These are phyloP conservation scores for Hanseniaspora gamundiae DNA, from an alignment of 1,139 yeast genomes.

Conservation along the genomic window DNA sequence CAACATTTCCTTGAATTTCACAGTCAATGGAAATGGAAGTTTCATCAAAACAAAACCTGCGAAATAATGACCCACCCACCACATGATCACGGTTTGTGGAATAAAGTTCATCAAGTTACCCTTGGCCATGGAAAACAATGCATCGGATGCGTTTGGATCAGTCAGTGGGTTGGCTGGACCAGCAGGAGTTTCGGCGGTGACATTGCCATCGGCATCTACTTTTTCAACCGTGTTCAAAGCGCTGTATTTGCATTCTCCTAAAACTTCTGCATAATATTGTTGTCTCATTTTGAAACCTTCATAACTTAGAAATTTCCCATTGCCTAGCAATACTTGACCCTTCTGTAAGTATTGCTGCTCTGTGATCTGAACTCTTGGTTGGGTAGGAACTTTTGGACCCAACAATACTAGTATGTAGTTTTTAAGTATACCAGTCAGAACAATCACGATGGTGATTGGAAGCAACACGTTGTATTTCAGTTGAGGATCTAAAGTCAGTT, in stretches of 20 bases:
- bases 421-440: conserved; percentile 73
- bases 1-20: conserved; percentile 81
- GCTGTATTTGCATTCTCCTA: conserved; percentile 21
- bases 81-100: conserved; percentile 91
- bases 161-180: conserved; percentile 49
- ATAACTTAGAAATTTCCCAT: conserved; percentile 35
- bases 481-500: conserved; percentile 62
- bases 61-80: conserved; percentile 90
- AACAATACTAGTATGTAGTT: conserved; percentile 54
- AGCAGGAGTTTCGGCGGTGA: conserved; percentile 28
- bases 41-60: conserved; percentile 83
- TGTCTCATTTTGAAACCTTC: conserved; percentile 24
- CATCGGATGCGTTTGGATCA: conserved; percentile 63
- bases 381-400: conserved; percentile 45
- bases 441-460: conserved; percentile 86
- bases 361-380: conserved; percentile 39
- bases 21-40: conserved; percentile 73
- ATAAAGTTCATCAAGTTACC: conserved; percentile 72
- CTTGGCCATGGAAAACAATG: conserved; percentile 69
- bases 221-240: conserved; percentile 10
- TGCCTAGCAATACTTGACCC: conserved; percentile 42
- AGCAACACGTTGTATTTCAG: conserved; percentile 82
- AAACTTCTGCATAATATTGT: conserved; percentile 15
- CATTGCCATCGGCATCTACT: conserved; percentile 29
- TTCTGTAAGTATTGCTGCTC: conserved; percentile 49